These are phyloP conservation scores for Pythium periplocum DNA, from an alignment of 352 stramenopile genomes.

Conservation along the genomic window DNA sequence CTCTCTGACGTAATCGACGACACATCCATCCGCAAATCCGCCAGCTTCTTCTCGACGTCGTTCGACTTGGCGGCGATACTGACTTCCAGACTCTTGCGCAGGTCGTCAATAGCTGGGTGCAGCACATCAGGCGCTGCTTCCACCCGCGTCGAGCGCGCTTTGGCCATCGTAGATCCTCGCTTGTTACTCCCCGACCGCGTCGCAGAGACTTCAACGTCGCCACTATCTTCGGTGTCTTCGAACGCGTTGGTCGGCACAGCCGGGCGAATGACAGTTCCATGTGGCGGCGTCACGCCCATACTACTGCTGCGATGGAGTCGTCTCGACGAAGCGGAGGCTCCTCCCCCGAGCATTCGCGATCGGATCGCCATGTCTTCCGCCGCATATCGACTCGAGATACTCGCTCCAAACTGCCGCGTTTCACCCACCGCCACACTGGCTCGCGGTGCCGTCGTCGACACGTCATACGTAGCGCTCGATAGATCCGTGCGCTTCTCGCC, in stretches of 20 bases:
- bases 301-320: conserved; percentile 19
- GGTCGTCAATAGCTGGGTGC: conserved; percentile 5
- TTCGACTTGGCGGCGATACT: conserved; percentile 46
- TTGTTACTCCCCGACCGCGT: not conserved
- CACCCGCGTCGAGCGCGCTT: conserved; percentile 7
- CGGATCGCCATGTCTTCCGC: conserved; percentile 9
- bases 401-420: conserved; percentile 19
- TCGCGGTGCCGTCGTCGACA: conserved; percentile 25
- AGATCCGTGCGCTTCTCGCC: conserved; percentile 62
- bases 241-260: conserved; percentile 4
- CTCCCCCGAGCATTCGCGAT: not conserved
- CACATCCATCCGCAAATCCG: conserved; percentile 55
- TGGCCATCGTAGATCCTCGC: not conserved
- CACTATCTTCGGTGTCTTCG: conserved; percentile 9
- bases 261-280: conserved; percentile 11
- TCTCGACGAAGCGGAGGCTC: conserved; percentile 1
- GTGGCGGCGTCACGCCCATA: conserved; percentile 1
- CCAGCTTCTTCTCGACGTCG: conserved; percentile 61
- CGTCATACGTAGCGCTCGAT: conserved; percentile 16
- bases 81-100: conserved; percentile 58
- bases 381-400: conserved; percentile 19
- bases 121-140: not conserved
- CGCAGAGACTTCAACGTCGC: not conserved
- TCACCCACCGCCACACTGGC: conserved; percentile 19
- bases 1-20: conserved; percentile 42